Conservation (phyloP, 805 yeast species). For the Metschnikowia cubensis region DNA sequence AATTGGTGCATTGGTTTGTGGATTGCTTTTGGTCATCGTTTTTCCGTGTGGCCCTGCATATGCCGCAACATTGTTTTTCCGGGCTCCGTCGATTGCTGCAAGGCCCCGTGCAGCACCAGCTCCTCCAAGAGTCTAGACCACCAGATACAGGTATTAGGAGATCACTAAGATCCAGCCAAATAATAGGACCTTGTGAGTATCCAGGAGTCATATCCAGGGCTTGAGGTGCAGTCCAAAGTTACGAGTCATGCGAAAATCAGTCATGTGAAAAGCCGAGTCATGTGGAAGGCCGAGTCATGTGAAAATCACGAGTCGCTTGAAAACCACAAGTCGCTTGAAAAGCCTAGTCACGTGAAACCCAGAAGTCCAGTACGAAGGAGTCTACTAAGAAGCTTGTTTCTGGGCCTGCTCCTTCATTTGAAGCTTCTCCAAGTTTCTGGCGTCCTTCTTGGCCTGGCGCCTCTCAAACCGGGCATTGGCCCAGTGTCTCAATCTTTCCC, state of each 20-base stretch:
- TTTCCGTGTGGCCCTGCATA: background rate
- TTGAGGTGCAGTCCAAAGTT: no score
- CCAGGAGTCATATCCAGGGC: no score
- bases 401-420: constrained; percentile 12
- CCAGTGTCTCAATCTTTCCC: constrained; percentile 56
- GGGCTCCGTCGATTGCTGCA: background rate
- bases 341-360: background rate
- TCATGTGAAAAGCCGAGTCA: no score
- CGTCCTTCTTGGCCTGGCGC: constrained; percentile 45
- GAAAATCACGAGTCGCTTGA: no score
- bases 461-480: constrained; percentile 48
- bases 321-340: background rate
- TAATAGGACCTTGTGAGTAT: no score
- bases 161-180: no score
- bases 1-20: background rate
- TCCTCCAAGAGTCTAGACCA: no score
- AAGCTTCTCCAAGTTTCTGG: constrained; percentile 36
- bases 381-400: background rate
- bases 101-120: background rate
- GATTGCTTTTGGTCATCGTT: background rate
- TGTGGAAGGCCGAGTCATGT: no score
- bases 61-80: background rate
- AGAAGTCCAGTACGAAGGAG: no score
- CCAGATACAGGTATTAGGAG: no score
- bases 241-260: no score